A percentile compares a stretch with the other conserved stretches of the same genome.
Evolutionary conservation across 78 protist species (phyloP).

Genomic region (Emiliania huxleyi): DNA sequence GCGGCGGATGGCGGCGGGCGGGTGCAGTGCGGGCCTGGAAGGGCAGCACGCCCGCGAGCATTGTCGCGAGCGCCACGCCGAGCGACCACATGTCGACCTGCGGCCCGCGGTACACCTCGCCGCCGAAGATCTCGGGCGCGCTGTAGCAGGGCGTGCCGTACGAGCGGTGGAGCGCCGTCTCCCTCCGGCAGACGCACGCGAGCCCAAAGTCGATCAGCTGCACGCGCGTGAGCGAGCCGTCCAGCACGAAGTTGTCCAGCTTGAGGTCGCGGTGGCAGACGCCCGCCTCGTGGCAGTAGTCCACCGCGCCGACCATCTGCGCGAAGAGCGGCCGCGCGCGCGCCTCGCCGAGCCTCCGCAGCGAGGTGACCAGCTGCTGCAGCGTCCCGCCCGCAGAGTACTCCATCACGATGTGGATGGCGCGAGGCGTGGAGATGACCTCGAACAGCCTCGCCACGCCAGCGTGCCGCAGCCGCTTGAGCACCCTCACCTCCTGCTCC

Average conservation of each 20-base stretch:
- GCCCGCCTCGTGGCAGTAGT: conserved; percentile 37
- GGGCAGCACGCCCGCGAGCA: conserved; percentile 41
- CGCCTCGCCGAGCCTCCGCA: conserved; percentile 13
- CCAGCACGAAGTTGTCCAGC: conserved; percentile 41
- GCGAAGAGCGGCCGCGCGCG: conserved; percentile 21
- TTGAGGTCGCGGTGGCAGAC: conserved; percentile 57
- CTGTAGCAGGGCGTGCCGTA: conserved; percentile 9
- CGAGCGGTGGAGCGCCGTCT: background rate
- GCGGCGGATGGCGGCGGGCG: no score
- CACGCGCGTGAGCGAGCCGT: background rate
- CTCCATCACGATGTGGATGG: conserved; percentile 44
- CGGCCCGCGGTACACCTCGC: background rate
- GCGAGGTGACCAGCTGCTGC: background rate
- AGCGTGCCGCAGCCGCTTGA: conserved; percentile 16
- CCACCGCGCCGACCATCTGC: conserved; percentile 29
- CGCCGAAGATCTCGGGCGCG: background rate
- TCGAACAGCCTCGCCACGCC: conserved; percentile 28
- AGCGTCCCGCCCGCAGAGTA: conserved; percentile 33
- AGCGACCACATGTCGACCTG: conserved; percentile 56
- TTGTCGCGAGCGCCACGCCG: conserved; percentile 19
- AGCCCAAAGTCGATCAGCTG: conserved; percentile 3
- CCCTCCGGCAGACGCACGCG: background rate
- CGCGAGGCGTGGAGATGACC: conserved; percentile 30
- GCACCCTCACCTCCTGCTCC: conserved; percentile 38
- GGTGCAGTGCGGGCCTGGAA: background rate